Base-by-base conservation (phyloP, 768 basidiomycete species). In the Lactarius akahatsu region DNA sequence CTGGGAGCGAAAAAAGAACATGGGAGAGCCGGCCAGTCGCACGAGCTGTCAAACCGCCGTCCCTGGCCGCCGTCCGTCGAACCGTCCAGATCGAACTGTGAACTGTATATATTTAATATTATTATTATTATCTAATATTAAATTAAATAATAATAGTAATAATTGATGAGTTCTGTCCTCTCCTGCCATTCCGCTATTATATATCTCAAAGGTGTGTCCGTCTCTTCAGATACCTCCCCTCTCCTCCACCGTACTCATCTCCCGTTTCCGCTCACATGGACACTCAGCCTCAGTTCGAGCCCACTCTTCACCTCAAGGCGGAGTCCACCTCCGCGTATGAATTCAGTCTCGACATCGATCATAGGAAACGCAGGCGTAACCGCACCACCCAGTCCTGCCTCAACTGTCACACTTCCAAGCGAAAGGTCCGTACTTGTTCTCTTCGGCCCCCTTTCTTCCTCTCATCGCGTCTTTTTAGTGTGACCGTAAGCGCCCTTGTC, bases 341-440 rank as follows among this genome's bases (percentile, higher is more conserved):
- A 57, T 88, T 87, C 78, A 83, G 83, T 63, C 78, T 85, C 64
- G 88, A 90, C 77, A 87, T 84, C 26, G 85, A 89, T 79, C 88
- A 89, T 72, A 83, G 91, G 78, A 94, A 90, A 76, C 83, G 93
- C 72, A 88, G 94, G 75, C 85, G 94, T 73, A 96, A 96, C 79
- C 83, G 94, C 74, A 95, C 94, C 57, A 95, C 93, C 2, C 91
- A 95, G 80, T 92, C 90, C 28, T 88, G 86, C 72, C 79, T 88
- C 66, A 92, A 92, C 73, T 96, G 94, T 79, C 94, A 96, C 78
- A 94, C 93, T 55, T 94, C 94, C 62, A 96, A 96, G 79, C 81
- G 94, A 72, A 95, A 95, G 84, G 93, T 93, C 68, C 63, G 82
- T 71, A 34, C 61, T 38, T 10, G 18, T 26, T 63, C 63, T 67